These are phyloP conservation scores for Cylindrotheca closterium DNA, from an alignment of 108 stramenopile genomes.

Conservation along the genomic window DNA sequence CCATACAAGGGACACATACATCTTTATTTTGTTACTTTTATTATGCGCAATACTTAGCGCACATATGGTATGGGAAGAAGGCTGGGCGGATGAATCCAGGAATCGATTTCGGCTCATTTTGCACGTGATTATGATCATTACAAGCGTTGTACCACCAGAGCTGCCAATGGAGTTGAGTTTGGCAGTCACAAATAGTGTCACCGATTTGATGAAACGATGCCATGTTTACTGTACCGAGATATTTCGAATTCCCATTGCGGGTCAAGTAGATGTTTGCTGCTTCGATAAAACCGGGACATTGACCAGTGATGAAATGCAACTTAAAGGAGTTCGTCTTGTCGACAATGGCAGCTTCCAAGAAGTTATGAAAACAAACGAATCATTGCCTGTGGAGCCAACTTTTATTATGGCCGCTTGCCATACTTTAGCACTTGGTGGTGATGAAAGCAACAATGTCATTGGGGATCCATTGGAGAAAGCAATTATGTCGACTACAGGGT, in stretches of 20 bases:
- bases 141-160: slow-evolving; percentile 86
- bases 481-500: slow-evolving; percentile 79
- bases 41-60: slow-evolving; percentile 87
- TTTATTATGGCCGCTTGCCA: slow-evolving; percentile 93
- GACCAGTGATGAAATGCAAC: slow-evolving; percentile 89
- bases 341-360: slow-evolving; percentile 8
- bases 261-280: slow-evolving; percentile 88
- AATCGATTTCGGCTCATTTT: slow-evolving; percentile 91
- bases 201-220: slow-evolving; percentile 67
- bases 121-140: slow-evolving; percentile 96
- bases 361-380: slow-evolving; percentile 13
- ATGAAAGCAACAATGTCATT: slow-evolving; percentile 34
- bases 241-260: slow-evolving; percentile 94
- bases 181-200: slow-evolving; percentile 92
- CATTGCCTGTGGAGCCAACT: slow-evolving; percentile 43
- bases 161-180: slow-evolving; percentile 96
- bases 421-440: slow-evolving; percentile 57
- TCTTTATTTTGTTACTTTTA: slow-evolving; percentile 86
- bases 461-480: slow-evolving; percentile 97
- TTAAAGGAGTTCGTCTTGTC: slow-evolving; percentile 71
- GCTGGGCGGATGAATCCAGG: slow-evolving; percentile 74
- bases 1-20: slow-evolving; percentile 84
- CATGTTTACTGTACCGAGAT: slow-evolving; percentile 95
- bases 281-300: slow-evolving; percentile 99
- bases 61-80: slow-evolving; percentile 78